These are phyloP conservation scores for Boletus smithii DNA, from an alignment of 1,284 basidiomycete species.

Conservation along the genomic window DNA sequence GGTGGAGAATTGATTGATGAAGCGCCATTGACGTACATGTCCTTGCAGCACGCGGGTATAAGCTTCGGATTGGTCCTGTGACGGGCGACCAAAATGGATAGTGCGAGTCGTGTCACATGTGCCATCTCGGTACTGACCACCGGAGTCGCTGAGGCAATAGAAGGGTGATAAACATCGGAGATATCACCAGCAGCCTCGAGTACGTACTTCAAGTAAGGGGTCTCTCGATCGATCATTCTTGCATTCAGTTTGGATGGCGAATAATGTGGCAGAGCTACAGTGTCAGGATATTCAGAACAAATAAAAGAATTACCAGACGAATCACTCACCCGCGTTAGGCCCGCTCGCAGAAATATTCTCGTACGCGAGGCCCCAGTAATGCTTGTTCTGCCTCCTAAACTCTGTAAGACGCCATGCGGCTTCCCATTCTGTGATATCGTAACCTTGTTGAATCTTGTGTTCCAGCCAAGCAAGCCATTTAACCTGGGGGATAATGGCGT, in stretches of 20 bases:
- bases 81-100: conserved; percentile 83
- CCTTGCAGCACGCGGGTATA: conserved; percentile 96
- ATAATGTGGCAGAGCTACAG: conserved; percentile 85
- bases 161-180: conserved; percentile 17
- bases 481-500: conserved; percentile 38
- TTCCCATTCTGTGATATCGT: conserved; percentile 87
- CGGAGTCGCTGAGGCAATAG: conserved; percentile 66
- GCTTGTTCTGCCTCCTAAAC: conserved; percentile 70
- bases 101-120: conserved; percentile 94
- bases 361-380: conserved; percentile 89
- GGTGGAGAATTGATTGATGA: conserved; percentile 19
- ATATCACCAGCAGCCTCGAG: conserved; percentile 9
- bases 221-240: conserved; percentile 68
- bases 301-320: neutral
- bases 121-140: conserved; percentile 85
- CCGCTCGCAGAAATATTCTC: conserved; percentile 92
- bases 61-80: conserved; percentile 79
- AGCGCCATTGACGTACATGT: conserved; percentile 60
- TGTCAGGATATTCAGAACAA: conserved; percentile 6
- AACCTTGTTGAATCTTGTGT: conserved; percentile 68
- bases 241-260: conserved; percentile 72
- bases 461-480: conserved; percentile 92
- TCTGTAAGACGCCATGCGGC: conserved; percentile 82
- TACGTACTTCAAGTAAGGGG: conserved; percentile 86
- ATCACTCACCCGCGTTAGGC: conserved; percentile 67